Percentiles rank a stretch among this genome's conserved stretches.
Evolutionary conservation across 805 yeast species (phyloP).

Genomic region (Pichia heedii): DNA sequence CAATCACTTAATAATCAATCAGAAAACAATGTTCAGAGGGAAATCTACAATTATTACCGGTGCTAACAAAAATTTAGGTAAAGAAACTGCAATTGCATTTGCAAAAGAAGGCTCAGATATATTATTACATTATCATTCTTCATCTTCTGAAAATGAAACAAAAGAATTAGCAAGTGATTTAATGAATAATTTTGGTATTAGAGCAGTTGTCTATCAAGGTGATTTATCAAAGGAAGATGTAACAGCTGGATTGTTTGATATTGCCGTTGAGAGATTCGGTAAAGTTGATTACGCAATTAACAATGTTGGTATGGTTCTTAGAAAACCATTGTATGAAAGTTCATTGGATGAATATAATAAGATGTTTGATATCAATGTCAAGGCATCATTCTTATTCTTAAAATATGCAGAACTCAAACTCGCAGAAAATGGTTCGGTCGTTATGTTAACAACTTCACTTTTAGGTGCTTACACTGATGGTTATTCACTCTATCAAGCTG

Average conservation of each 20-base stretch:
- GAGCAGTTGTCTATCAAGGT: slow-evolving; percentile 36
- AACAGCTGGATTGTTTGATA: slow-evolving; percentile 36
- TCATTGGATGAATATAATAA: slow-evolving; percentile 45
- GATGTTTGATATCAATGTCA: slow-evolving; percentile 47
- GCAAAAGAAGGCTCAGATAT: slow-evolving; percentile 47
- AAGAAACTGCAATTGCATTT: slow-evolving; percentile 33
- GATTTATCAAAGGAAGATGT: slow-evolving; percentile 35
- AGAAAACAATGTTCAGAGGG: slow-evolving; percentile 8
- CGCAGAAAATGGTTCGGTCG: slow-evolving; percentile 44
- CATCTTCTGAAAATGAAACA: slow-evolving; percentile 28
- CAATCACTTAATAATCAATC: too few relatives aligned
- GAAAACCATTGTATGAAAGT: slow-evolving; percentile 47
- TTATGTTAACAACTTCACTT: slow-evolving; percentile 52
- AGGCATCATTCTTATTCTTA: slow-evolving; percentile 52
- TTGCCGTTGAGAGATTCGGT: slow-evolving; percentile 38
- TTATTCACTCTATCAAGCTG: slow-evolving; percentile 47
- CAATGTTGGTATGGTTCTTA: slow-evolving; percentile 58
- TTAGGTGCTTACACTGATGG: slow-evolving; percentile 55
- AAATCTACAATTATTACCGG: slow-evolving; percentile 15
- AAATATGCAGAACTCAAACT: slow-evolving; percentile 46
- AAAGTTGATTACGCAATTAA: slow-evolving; percentile 54
- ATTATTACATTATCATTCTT: slow-evolving; percentile 47
- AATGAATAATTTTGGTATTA: slow-evolving; percentile 28
- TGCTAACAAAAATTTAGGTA: slow-evolving; percentile 17
- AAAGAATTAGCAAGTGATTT: slow-evolving; percentile 32